Evolutionary conservation across 257 asterid genomes (phyloP), one percentile per base, ranked within the genome.

Genomic region (Thymus mandschuricus): DNA sequence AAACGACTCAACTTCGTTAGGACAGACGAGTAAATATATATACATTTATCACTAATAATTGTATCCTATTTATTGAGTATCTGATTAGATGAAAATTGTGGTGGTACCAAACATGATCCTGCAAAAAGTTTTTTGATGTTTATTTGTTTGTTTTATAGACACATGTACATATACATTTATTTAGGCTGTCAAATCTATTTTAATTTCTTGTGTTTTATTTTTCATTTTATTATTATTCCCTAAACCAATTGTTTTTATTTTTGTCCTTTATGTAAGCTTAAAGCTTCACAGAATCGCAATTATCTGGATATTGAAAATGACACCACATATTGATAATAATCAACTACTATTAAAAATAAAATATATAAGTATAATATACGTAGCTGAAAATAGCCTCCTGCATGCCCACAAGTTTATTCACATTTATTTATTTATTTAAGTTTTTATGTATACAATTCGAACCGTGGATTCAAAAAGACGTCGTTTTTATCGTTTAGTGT

Each of bases 271-370:
- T 46, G 68, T 59, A 54, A 51, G 56, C 2, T 35, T 35, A 35
- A 35, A 35, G 2, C 40, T 69, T 41, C 30, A 15, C 49, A 58
- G 3, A 8, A 58, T 70, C 49, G 6, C 75, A 60, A 15, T 60
- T 46, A 60, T 60, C 49, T 61, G 54, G 55, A 50, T 12, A 34
- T 50, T 71, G 76, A 50, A 27, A 35, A 38, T 60, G 69, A 71
- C 63, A 35, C 5, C 45, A 71, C 68, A 59, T 59, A 35, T 35
- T 35, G 40, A 35, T 35, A 21, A 33, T 27, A 58, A 56, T 38
- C 57, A 69, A 69, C 45, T 3, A 65, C 31, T 48, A 49, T 1
- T 7, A 8, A n/a, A 46, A 35, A 35, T 5, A 3, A 35, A 35
- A 35, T 35, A 35, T 35, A 35, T 35, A 35, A 1, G 21, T 21